Evolutionary conservation across 2,329 filamentous ascomycete species (phyloP), one percentile per base, ranked within the genome.

Genomic region (Verticillium longisporum): DNA sequence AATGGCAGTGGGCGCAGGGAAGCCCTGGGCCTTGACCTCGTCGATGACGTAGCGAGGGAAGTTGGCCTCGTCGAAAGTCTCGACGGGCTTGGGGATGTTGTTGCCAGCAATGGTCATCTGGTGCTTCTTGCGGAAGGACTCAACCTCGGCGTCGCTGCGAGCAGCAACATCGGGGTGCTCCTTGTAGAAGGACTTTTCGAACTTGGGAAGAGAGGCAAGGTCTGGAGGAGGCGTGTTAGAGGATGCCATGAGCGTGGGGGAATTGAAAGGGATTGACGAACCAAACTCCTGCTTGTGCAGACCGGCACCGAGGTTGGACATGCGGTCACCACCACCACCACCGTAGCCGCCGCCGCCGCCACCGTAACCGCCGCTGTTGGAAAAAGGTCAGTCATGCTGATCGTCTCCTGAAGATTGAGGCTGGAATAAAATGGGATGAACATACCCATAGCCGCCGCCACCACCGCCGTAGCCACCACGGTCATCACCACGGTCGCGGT

Each of bases 171-270:
- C 86, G 36, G 88, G 83, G 73, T 95, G 88, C 79, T 98, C 95
- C 82, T 98, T 97, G 86, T 99, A 99, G 81, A 99, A 99, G 9
- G 91, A 93, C 80, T 99, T 99, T 75, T 99, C 95, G 79, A 99
- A 99, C 78, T 98, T 98, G 69, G 95, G 94, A 55, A 99, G 73
- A 6, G 88, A 75, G 71, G 75, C 81, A 60, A 95, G 70, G 74
- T 99, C 95, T 95, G 67, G 21, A 57, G 67, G 21, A 57, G 41
- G 6, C 13, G 33, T 31, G 62, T 73, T 70, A 73, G 69, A 61
- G 64, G 54, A 62, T n/a, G 61, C 61, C 53, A 65, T 57, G 61
- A 65, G 75, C 67, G 72, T 70, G 66, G 64, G 59, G 62, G 58
- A 62, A 41, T 32, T 63, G 54, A 38, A 56, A 33, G 14, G 61